Evolutionary conservation across 2,329 filamentous ascomycete genomes (phyloP).

Genomic region (Diaporthe caulivora): DNA sequence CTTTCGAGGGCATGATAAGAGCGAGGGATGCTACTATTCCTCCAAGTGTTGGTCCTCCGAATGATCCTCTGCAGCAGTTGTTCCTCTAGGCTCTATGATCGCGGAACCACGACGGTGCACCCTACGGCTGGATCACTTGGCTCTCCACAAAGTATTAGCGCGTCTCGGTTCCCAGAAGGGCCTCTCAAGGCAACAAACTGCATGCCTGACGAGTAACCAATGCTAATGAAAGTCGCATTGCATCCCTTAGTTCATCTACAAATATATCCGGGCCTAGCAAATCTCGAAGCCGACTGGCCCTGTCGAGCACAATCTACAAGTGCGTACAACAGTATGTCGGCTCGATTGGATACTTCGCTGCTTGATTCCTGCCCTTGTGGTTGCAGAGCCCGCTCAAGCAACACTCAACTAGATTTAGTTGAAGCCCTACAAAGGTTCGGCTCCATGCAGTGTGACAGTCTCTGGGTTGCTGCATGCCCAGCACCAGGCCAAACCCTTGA

Average conservation of each 20-base stretch:
- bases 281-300: too few species aligned
- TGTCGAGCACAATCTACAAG: not conserved
- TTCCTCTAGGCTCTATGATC: not conserved
- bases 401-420: not conserved
- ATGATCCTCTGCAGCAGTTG: not conserved
- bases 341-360: not conserved
- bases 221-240: not conserved
- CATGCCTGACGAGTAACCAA: not conserved
- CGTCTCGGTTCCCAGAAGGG: not conserved
- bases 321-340: not conserved
- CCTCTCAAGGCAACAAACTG: not conserved
- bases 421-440: not conserved
- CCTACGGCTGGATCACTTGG: not conserved
- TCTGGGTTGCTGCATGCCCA: not conserved
- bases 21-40: not conserved
- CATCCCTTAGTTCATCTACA: too few species aligned
- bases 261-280: not conserved
- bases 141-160: not conserved
- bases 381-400: not conserved
- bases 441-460: constrained; percentile 25
- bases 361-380: not conserved
- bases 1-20: not conserved
- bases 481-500: not conserved
- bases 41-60: not conserved
- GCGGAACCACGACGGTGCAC: not conserved